These are phyloP conservation scores for Starmera stellimalicola DNA, from an alignment of 1,139 yeast species.

Conservation along the genomic window DNA sequence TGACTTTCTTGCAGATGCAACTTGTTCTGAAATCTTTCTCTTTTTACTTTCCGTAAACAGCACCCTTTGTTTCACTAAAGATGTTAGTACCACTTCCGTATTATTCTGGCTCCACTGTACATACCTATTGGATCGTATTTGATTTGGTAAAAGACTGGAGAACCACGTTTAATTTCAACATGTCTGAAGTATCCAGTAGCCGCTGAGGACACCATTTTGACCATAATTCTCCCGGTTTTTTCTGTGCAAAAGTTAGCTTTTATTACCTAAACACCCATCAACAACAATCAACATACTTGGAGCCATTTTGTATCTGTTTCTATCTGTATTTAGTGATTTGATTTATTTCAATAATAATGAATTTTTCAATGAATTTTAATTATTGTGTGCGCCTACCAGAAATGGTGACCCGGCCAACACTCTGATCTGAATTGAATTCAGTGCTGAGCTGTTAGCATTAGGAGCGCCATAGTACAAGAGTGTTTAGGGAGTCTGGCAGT, in stretches of 20 bases:
- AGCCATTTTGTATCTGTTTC: not conserved
- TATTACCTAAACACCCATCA: not conserved
- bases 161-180: conserved; percentile 72
- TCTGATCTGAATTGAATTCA: too few species aligned
- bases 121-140: conserved; percentile 72
- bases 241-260: conserved; percentile 11
- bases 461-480: too few species aligned
- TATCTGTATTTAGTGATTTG: not conserved
- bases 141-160: conserved; percentile 71
- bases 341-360: too few species aligned
- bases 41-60: conserved; percentile 81
- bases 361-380: too few species aligned
- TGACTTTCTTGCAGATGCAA: not conserved
- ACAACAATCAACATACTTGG: too few species aligned
- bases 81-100: not conserved
- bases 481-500: too few species aligned
- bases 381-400: too few species aligned
- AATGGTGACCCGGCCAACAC: too few species aligned
- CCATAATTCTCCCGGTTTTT: conserved; percentile 45
- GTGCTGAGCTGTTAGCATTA: too few species aligned
- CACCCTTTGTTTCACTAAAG: conserved; percentile 46
- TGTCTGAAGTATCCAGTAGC: conserved; percentile 81
- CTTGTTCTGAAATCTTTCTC: conserved; percentile 62
- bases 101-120: conserved; percentile 9
- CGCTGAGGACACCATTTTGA: conserved; percentile 71